These are phyloP conservation scores for Schrenkiella parvula DNA, from an alignment of 345 rosid genomes.

Conservation along the genomic window DNA sequence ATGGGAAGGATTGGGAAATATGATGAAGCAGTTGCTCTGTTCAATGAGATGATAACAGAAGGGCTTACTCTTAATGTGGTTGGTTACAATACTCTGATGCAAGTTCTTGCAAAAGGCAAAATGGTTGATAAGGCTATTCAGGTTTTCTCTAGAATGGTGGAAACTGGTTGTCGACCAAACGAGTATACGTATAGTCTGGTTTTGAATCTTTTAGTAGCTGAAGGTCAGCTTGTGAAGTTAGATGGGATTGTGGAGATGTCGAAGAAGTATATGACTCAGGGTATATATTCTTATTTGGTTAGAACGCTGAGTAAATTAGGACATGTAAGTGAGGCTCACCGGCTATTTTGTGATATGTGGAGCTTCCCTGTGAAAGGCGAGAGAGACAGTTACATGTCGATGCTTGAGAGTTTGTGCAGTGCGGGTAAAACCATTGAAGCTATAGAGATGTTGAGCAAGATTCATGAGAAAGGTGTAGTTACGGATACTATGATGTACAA, in stretches of 20 bases:
- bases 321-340: slow-evolving; percentile 77
- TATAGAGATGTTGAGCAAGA: slow-evolving; percentile 58
- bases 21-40: slow-evolving; percentile 50
- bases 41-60: slow-evolving; percentile 64
- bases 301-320: slow-evolving; percentile 70
- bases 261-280: slow-evolving; percentile 60
- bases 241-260: slow-evolving; percentile 65
- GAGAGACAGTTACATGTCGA: slow-evolving; percentile 56
- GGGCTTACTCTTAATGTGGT: slow-evolving; percentile 53
- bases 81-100: slow-evolving; percentile 73
- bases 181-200: slow-evolving; percentile 66
- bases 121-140: slow-evolving; percentile 69
- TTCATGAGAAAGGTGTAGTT: slow-evolving; percentile 66
- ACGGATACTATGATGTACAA: slow-evolving; percentile 76
- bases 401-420: slow-evolving; percentile 72
- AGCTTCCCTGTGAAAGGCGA: slow-evolving; percentile 73
- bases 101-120: slow-evolving; percentile 59
- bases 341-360: slow-evolving; percentile 92
- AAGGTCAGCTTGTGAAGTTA: slow-evolving; percentile 62
- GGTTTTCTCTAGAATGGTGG: slow-evolving; percentile 74
- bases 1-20: slow-evolving; percentile 67
- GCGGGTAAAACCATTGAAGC: slow-evolving; percentile 80
- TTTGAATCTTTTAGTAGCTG: slow-evolving; percentile 53
- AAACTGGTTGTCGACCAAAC: slow-evolving; percentile 52
- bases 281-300: slow-evolving; percentile 73